Evolutionary conservation across 306 rosid species (phyloP).

Genomic region (Cyclanthera cordifolia): DNA sequence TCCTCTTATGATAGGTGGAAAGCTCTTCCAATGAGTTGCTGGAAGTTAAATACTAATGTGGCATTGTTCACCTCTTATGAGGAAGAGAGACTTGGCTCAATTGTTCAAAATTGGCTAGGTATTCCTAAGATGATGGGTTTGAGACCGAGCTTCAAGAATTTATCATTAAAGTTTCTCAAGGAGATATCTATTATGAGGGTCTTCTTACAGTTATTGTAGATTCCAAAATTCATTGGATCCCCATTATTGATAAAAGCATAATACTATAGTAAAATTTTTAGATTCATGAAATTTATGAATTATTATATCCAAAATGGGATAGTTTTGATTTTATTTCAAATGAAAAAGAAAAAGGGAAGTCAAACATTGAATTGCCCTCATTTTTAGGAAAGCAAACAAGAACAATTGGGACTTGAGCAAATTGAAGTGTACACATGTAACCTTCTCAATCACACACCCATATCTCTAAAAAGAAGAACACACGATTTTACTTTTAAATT

Average conservation of each 20-base stretch:
- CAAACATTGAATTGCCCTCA: slow-evolving; percentile 7
- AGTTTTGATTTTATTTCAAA: background rate
- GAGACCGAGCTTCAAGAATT: no score
- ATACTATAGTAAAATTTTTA: background rate
- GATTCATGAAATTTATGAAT: background rate
- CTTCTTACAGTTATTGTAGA: no score
- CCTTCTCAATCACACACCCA: slow-evolving; percentile 1
- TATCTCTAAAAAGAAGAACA: background rate
- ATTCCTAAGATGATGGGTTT: no score
- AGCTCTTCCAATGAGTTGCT: no score
- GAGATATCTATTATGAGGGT: no score
- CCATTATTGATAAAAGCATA: background rate
- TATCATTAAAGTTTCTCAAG: no score
- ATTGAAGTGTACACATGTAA: slow-evolving; percentile 8
- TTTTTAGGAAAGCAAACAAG: slow-evolving; percentile 7
- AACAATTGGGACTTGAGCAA: slow-evolving; percentile 6
- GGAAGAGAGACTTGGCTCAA: no score
- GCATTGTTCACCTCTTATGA: no score
- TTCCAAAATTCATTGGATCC: no score
- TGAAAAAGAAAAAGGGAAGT: background rate
- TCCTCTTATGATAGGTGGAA: no score
- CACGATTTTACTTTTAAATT: background rate
- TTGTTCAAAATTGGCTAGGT: no score
- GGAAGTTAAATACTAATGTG: no score
- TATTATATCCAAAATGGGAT: background rate